phyloP scores from a whole-genome alignment of 2,329 filamentous ascomycete genomes.

The Fusarium foetens region DNA sequence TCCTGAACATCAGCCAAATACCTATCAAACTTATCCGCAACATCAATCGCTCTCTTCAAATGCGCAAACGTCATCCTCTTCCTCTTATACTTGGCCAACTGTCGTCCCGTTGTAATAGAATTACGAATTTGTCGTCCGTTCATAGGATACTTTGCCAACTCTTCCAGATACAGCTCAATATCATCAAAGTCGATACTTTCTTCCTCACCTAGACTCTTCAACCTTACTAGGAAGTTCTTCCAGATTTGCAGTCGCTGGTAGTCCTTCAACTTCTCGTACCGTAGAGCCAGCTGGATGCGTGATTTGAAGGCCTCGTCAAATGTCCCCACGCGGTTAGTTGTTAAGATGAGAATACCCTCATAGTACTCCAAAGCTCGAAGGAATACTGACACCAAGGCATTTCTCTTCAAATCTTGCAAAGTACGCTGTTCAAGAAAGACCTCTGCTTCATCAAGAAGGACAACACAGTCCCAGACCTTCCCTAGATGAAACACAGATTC shows the following conservation, averaged over 20 bases:
- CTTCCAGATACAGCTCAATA: background rate
- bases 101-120: slow-evolving; percentile 9
- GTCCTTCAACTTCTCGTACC: background rate
- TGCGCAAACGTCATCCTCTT: slow-evolving; percentile 8
- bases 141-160: background rate
- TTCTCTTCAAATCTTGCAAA: background rate
- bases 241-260: slow-evolving; percentile 7
- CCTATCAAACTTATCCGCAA: slow-evolving; percentile 14
- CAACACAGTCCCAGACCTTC: slow-evolving; percentile 29
- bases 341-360: background rate
- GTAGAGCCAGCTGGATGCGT: slow-evolving; percentile 2
- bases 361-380: slow-evolving; percentile 13
- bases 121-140: slow-evolving; percentile 23
- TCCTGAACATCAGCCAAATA: slow-evolving; percentile 15
- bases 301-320: slow-evolving; percentile 25
- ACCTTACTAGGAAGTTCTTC: background rate
- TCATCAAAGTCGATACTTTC: slow-evolving; percentile 3
- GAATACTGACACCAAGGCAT: background rate
- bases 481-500: slow-evolving; percentile 24
- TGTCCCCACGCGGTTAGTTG: slow-evolving; percentile 8
- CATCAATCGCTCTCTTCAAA: slow-evolving; percentile 5
- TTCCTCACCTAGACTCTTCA: background rate
- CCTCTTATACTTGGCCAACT: slow-evolving; percentile 1
- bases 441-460: slow-evolving; percentile 11
- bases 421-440: slow-evolving; percentile 13